A percentile compares a stretch with the other conserved stretches of the same genome.
Evolutionary conservation across 202 grass and related monocot species (phyloP).

Genomic region (Dendrocalamus latiflorus): DNA sequence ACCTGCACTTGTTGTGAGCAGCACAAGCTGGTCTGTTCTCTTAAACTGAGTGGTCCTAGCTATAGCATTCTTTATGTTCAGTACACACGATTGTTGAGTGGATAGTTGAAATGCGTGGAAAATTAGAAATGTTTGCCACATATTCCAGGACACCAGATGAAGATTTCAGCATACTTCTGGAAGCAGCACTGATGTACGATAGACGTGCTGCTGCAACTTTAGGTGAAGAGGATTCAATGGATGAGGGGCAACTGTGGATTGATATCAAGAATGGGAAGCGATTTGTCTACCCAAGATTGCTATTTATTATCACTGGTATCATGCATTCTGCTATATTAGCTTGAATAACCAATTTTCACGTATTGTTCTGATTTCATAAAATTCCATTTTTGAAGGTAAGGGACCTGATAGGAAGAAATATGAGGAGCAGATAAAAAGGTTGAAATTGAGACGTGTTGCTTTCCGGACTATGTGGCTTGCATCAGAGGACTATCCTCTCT

Average conservation of each 20-base stretch:
- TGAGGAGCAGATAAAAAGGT: slow-evolving; percentile 80
- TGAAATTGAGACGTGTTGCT: slow-evolving; percentile 82
- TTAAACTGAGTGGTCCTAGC: neutral
- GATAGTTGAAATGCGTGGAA: neutral
- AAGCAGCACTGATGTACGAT: slow-evolving; percentile 96
- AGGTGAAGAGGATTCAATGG: slow-evolving; percentile 82
- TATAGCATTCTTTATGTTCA: neutral
- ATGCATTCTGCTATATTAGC: slow-evolving; percentile 24
- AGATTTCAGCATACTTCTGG: slow-evolving; percentile 94
- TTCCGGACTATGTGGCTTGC: slow-evolving; percentile 96
- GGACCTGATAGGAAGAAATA: slow-evolving; percentile 89
- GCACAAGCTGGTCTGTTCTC: slow-evolving; percentile 87
- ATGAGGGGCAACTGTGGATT: slow-evolving; percentile 69
- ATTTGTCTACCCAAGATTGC: slow-evolving; percentile 67
- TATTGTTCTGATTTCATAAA: slow-evolving; percentile 15
- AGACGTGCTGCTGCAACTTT: slow-evolving; percentile 70
- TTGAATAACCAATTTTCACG: neutral
- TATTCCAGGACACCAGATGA: slow-evolving; percentile 86
- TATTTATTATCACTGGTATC: slow-evolving; percentile 93
- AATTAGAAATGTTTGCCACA: neutral
- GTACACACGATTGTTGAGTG: neutral
- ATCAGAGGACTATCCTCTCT: slow-evolving; percentile 90
- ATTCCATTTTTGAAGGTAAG: slow-evolving; percentile 57
- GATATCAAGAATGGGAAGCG: slow-evolving; percentile 68
- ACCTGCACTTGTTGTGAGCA: slow-evolving; percentile 86